phyloP scores from a whole-genome alignment of 208 protist species.

The Naegleria fowleri region DNA sequence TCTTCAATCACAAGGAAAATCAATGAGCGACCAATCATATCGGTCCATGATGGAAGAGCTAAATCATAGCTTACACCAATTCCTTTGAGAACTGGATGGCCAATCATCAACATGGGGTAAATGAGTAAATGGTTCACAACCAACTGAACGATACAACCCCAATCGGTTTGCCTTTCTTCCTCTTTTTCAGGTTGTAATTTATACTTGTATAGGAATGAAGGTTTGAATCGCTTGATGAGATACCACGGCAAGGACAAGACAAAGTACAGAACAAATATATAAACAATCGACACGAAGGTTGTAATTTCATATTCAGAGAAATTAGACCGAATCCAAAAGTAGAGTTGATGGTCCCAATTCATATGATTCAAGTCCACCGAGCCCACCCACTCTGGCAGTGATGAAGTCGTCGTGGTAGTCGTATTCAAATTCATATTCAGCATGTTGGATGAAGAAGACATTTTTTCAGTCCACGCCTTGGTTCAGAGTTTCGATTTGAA shows the following conservation, averaged over 20 bases:
- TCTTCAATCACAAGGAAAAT: slow-evolving; percentile 44
- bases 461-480: too few relatives aligned
- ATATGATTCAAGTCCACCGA: background rate
- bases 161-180: slow-evolving; percentile 11
- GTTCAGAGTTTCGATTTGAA: too few relatives aligned
- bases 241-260: slow-evolving; percentile 31
- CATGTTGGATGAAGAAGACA: too few relatives aligned
- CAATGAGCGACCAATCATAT: slow-evolving; percentile 17
- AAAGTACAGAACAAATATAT: slow-evolving; percentile 30
- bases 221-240: slow-evolving; percentile 34
- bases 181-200: slow-evolving; percentile 32
- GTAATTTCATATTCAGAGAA: slow-evolving; percentile 14
- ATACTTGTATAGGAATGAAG: slow-evolving; percentile 21
- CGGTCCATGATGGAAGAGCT: background rate
- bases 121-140: slow-evolving; percentile 43
- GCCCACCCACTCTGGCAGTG: background rate
- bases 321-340: background rate
- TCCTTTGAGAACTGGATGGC: background rate
- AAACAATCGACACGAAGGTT: background rate
- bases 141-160: slow-evolving; percentile 38
- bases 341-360: background rate
- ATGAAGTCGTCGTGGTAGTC: background rate
- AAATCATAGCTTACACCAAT: slow-evolving; percentile 22
- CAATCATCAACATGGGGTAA: slow-evolving; percentile 4
- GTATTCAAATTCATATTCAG: too few relatives aligned